Base-by-base conservation (phyloP, 2,329 filamentous ascomycete species). In the Fonsecaea pedrosoi region DNA sequence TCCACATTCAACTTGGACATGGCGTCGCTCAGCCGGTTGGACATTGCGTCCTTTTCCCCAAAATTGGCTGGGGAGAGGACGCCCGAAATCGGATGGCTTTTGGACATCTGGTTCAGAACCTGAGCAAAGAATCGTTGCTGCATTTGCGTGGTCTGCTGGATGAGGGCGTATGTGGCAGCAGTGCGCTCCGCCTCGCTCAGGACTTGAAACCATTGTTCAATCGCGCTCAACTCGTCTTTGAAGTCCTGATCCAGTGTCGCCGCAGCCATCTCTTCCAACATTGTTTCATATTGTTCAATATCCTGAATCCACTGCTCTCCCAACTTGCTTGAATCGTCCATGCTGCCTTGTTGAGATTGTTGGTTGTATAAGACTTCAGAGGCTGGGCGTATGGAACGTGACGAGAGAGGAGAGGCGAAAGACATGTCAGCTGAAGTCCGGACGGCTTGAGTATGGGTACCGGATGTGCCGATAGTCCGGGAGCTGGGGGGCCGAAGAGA, bases 51-150 rank as follows among this genome's bases (percentile, higher is more conserved):
- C 84, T 97, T 98, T 77, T 98, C 95, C 60, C 85, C 85, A 79
- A 98, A 97, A 77, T 93, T 96, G 63, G 95, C 91, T 35, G 95
- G 95, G 34, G 95, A 98, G 60, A 99, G 81, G 42, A 99, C 90
- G 61, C 94, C 92, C 40, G 94, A 96, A 92, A 98, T 96, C 34
- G 95, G 95, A 79, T 98, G 94, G 75, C 90, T 96, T 82, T 97
- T 97, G 71, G 94, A 94, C 95, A 98, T 99, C 79, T 99, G 95
- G 83, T 98, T 94, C 74, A 99, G 84, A 55, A 99, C 93, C 81
- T 98, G 94, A 73, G 98, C 98, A 81, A 99, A 99, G 85, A 99
- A 99, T 63, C 95, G 90, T 77, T 98, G 97, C 82, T 99, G 95
- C 69, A 99, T 94, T 81, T 98, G 95, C 4, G 95, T 99, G 5